Percentiles rank a stretch among this genome's conserved stretches.
These are phyloP conservation scores for Misopates orontium DNA, from an alignment of 257 asterid genomes.

Conservation along the genomic window DNA sequence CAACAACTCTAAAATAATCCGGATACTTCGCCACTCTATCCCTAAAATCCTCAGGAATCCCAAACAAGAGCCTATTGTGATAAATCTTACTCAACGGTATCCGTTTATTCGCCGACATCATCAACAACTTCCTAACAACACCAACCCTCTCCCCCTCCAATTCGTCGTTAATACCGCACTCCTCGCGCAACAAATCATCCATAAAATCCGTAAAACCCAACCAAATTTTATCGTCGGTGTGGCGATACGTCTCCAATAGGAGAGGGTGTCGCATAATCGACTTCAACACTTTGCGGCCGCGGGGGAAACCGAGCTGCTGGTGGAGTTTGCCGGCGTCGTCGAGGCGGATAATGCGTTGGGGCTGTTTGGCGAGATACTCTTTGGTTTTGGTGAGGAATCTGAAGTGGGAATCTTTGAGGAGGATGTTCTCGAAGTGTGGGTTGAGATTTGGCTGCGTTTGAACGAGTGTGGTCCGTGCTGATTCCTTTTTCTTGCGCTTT, in stretches of 20 bases:
- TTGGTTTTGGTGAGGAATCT: conserved; percentile 75
- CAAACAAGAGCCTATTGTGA: conserved; percentile 75
- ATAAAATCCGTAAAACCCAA: conserved; percentile 77
- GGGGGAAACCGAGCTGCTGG: conserved; percentile 89
- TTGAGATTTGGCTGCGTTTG: conserved; percentile 71
- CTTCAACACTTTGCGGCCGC: conserved; percentile 68
- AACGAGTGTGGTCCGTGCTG: conserved; percentile 71
- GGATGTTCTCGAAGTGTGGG: conserved; percentile 64
- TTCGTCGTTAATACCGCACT: conserved; percentile 36
- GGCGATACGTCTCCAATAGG: conserved; percentile 67
- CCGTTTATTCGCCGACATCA: conserved; percentile 71
- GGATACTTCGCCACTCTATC: conserved; percentile 69
- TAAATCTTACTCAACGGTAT: conserved; percentile 74
- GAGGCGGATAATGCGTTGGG: conserved; percentile 63
- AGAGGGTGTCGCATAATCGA: conserved; percentile 74
- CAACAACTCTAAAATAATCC: conserved; percentile 51
- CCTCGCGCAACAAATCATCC: conserved; percentile 50
- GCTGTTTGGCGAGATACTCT: conserved; percentile 77
- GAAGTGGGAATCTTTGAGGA: conserved; percentile 57
- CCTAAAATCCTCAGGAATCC: conserved; percentile 80
- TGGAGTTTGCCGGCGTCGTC: conserved; percentile 83
- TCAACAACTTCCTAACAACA: conserved; percentile 68
- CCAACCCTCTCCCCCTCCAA: conserved; percentile 56
- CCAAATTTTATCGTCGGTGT: conserved; percentile 76
- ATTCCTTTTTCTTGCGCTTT: conserved; percentile 65